phyloP scores from a whole-genome alignment of 192 early-diverging fungal species.

The Coemansia sp. region DNA sequence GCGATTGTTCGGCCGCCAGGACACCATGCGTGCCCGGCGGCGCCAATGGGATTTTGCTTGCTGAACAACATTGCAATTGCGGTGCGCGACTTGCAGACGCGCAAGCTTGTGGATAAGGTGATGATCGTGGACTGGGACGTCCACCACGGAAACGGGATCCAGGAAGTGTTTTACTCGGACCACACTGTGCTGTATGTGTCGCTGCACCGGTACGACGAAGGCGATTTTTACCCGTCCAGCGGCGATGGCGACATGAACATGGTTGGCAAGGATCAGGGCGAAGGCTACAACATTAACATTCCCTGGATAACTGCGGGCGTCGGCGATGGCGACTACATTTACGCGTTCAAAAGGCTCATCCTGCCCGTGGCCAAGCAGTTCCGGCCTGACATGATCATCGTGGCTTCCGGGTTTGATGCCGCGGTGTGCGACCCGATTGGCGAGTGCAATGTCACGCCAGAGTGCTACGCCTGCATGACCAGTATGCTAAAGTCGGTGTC shows the following conservation, averaged over 20 bases:
- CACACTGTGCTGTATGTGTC: conserved; percentile 79
- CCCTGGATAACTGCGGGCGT: conserved; percentile 74
- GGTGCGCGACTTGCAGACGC: conserved; percentile 55
- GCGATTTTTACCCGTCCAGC: conserved; percentile 72
- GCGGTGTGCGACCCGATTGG: conserved; percentile 80
- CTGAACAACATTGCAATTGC: conserved; percentile 90
- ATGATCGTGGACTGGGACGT: conserved; percentile 94
- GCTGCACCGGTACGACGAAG: conserved; percentile 80
- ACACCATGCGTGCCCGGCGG: conserved; percentile 79
- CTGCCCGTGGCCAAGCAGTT: conserved; percentile 85
- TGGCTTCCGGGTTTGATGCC: conserved; percentile 90
- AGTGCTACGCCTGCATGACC: conserved; percentile 84
- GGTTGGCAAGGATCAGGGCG: conserved; percentile 64
- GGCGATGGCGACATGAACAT: conserved; percentile 53
- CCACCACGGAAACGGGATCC: conserved; percentile 94
- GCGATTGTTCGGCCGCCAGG: conserved; percentile 91
- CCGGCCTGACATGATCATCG: conserved; percentile 74
- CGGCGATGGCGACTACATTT: conserved; percentile 83
- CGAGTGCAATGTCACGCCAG: conserved; percentile 72
- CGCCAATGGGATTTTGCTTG: conserved; percentile 83
- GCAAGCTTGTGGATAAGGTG: conserved; percentile 54
- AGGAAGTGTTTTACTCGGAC: conserved; percentile 73
- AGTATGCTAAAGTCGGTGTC: conserved; percentile 69
- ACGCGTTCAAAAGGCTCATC: conserved; percentile 72
- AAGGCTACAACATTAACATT: conserved; percentile 77